Base-by-base conservation (phyloP, 164 flowering plant species). In the Litsea cubeba region DNA sequence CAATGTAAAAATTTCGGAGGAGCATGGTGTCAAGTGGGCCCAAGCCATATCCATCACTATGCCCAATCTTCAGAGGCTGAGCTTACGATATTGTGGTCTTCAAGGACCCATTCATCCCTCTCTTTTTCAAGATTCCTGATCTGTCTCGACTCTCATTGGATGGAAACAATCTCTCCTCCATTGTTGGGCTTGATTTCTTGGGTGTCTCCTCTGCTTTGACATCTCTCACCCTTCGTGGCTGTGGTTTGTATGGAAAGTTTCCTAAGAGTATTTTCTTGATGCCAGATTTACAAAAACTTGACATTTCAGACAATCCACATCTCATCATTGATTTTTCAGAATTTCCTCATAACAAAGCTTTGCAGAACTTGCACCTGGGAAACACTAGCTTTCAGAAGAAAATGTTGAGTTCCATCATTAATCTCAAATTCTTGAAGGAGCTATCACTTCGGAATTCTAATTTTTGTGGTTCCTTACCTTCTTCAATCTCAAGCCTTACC, bases 1-100 rank as follows among this genome's bases (percentile, higher is more conserved):
- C 58, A 71, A 74, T 1, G 83, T 83, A 58, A 73, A 80, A 32
- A 69, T 85, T 50, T 85, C 86, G 10, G 71, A 71, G 5, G 18
- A 49, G 2, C 46, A 40, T 8, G 81, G 82, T 18, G 8, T 26
- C 58, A 84, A 85, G 63, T 18, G 63, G 63, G 75, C 79, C 69
- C 63, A 51, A 60, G 77, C 75, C 30, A 8, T 83, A n/a, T 35
- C 46, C 46, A 0, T 35, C 46, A 0, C 1, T 7, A 0, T 35
- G 10, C 82, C 82, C 0, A 71, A 78, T 20, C 71, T 85, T 63
- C 62, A 62, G 18, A 75, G 63, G 7, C 72, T 85, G 81, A 79
- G 84, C 73, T 69, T 85, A 58, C 58, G 73, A 2, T 65, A 69
- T 25, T 82, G 84, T 74, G 0, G 70, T 20, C 70, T 85, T 69